Conservation (phyloP, 495 filamentous ascomycete species). For the Aspergillus coremiiformis region DNA sequence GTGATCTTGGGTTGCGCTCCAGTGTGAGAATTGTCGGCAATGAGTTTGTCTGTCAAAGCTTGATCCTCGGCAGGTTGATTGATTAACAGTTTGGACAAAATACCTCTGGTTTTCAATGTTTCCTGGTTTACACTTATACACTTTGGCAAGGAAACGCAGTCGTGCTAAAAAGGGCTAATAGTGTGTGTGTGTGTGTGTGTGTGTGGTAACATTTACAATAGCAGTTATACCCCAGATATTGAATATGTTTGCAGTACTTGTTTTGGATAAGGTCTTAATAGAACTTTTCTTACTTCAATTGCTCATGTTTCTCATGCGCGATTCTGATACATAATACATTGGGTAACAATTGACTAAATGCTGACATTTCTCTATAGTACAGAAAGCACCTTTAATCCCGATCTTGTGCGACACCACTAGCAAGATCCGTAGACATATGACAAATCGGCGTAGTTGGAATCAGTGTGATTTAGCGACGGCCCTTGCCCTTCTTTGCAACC, state of each 20-base stretch:
- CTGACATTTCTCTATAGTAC: constrained; percentile 34
- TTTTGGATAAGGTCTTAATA: neutral
- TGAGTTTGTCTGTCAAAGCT: constrained; percentile 85
- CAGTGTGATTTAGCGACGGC: constrained; percentile 21
- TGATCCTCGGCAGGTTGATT: constrained; percentile 76
- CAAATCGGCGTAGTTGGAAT: constrained; percentile 10
- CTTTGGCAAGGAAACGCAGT: neutral
- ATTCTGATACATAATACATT: neutral
- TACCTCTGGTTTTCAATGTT: neutral
- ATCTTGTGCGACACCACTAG: constrained; percentile 30
- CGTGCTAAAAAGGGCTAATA: too few relatives aligned
- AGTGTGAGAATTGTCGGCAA: constrained; percentile 63
- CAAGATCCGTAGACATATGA: constrained; percentile 4
- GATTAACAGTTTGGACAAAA: constrained; percentile 43
- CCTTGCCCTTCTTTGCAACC: constrained; percentile 36
- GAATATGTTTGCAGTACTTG: neutral
- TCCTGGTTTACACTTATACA: neutral
- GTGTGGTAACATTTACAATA: neutral
- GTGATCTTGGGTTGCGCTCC: constrained; percentile 25
- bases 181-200: too few relatives aligned
- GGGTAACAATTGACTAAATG: neutral
- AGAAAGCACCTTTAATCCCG: constrained; percentile 26
- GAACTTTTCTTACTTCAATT: neutral
- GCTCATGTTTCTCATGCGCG: neutral
- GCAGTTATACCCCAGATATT: neutral